Conservation (phyloP, 176 grass and related monocot genomes). For the Alopecurus myosuroides region DNA sequence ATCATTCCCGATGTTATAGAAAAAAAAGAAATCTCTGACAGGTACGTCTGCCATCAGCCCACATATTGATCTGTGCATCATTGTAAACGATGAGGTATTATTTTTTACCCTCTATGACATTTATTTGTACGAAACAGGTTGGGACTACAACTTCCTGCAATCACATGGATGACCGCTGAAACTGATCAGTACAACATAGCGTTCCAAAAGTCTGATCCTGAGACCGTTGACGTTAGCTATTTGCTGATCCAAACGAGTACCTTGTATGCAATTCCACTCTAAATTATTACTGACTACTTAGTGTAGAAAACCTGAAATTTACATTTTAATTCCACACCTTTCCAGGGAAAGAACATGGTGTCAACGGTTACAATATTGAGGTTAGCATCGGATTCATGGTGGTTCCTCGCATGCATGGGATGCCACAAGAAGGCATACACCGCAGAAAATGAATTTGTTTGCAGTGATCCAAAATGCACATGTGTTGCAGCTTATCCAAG, state of each 20-base stretch:
- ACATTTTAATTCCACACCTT: background rate
- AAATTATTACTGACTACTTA: too few relatives aligned
- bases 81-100: too few relatives aligned
- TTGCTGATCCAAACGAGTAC: background rate
- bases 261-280: background rate
- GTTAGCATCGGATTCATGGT: background rate
- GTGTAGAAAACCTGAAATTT: too few relatives aligned
- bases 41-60: background rate
- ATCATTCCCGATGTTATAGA: background rate
- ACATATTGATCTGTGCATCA: too few relatives aligned
- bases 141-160: background rate
- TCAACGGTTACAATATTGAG: background rate
- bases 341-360: background rate
- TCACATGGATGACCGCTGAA: background rate
- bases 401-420: too few relatives aligned
- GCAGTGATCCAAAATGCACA: too few relatives aligned
- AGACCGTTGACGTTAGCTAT: background rate
- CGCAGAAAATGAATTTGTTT: too few relatives aligned
- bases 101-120: too few relatives aligned
- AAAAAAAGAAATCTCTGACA: background rate
- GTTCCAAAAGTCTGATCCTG: background rate
- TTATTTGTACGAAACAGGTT: too few relatives aligned
- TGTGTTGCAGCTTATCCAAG: background rate
- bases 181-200: background rate
- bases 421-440: too few relatives aligned